Percentiles rank a stretch among this genome's conserved stretches.
phyloP scores from a whole-genome alignment of 768 basidiomycete species.

The Suillus bovinus region DNA sequence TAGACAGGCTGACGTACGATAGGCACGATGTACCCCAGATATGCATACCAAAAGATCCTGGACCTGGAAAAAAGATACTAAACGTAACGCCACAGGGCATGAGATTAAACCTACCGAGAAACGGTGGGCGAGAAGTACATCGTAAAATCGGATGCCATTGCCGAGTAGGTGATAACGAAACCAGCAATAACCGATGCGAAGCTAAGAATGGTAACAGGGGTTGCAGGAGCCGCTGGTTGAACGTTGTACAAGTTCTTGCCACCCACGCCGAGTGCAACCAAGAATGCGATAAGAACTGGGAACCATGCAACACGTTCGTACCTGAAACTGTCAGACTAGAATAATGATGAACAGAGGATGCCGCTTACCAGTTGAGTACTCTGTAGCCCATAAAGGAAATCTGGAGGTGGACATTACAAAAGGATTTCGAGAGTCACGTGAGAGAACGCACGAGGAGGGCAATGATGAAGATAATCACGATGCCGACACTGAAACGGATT shows the following conservation, averaged over 20 bases:
- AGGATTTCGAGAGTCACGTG: conserved; percentile 3
- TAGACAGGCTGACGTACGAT: conserved; percentile 47
- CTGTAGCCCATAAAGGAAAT: conserved; percentile 68
- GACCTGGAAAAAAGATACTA: conserved; percentile 39
- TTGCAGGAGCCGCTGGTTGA: conserved; percentile 50
- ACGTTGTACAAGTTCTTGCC: conserved; percentile 63
- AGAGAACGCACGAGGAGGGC: conserved; percentile 54
- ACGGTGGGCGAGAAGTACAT: conserved; percentile 63
- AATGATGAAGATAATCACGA: conserved; percentile 71
- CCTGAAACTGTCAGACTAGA: conserved; percentile 32
- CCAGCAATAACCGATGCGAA: conserved; percentile 75
- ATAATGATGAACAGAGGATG: neutral
- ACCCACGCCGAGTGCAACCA: conserved; percentile 72
- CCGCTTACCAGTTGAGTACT: conserved; percentile 56
- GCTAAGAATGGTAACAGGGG: conserved; percentile 53
- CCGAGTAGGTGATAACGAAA: conserved; percentile 64
- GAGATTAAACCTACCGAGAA: conserved; percentile 46
- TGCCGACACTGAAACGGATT: conserved; percentile 60
- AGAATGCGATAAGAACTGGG: conserved; percentile 71
- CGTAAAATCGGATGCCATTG: conserved; percentile 72
- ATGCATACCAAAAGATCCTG: conserved; percentile 65
- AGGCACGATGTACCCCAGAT: conserved; percentile 62
- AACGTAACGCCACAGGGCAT: neutral
- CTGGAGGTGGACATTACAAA: conserved; percentile 25
- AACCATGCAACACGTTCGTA: conserved; percentile 80